Evolutionary conservation across 2,329 filamentous ascomycete species (phyloP).

Genomic region (Simplicillium aogashimaense): DNA sequence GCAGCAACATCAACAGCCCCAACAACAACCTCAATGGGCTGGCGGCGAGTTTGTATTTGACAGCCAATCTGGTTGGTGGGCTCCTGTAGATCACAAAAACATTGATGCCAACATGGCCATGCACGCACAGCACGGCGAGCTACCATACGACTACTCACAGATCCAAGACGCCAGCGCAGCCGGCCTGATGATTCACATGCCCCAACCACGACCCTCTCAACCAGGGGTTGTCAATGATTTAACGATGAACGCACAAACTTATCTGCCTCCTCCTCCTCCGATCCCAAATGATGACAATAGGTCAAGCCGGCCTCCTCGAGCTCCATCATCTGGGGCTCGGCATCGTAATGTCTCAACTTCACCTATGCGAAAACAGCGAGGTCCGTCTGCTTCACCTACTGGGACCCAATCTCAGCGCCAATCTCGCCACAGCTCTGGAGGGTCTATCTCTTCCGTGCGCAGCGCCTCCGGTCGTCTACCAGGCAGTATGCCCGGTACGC

Average conservation of each 20-base stretch:
- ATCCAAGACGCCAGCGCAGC: constrained; percentile 19
- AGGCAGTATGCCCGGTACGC: constrained; percentile 26
- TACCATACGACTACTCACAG: constrained; percentile 4
- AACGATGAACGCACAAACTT: constrained; percentile 21
- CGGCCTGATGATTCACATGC: constrained; percentile 46
- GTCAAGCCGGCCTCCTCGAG: constrained; percentile 33
- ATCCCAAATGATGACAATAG: constrained; percentile 20
- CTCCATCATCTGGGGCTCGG: constrained; percentile 43
- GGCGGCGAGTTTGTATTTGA: constrained; percentile 19
- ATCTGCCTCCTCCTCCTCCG: constrained; percentile 22
- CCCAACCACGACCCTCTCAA: constrained; percentile 29
- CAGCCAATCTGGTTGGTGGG: constrained; percentile 16
- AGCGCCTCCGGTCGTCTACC: constrained; percentile 23
- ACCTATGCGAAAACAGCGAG: constrained; percentile 31
- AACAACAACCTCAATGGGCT: constrained; percentile 5
- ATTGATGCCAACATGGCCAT: constrained; percentile 20
- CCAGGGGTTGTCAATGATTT: constrained; percentile 26
- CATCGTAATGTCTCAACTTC: constrained; percentile 29
- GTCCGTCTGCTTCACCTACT: constrained; percentile 29
- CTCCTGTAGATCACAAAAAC: constrained; percentile 19
- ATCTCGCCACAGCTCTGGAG: constrained; percentile 29
- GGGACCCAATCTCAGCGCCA: constrained; percentile 10
- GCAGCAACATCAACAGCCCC: constrained; percentile 10
- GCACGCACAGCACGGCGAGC: constrained; percentile 7
- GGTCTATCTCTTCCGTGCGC: constrained; percentile 22